phyloP scores from a whole-genome alignment of 1,284 basidiomycete genomes.

The Irpex lacteus region DNA sequence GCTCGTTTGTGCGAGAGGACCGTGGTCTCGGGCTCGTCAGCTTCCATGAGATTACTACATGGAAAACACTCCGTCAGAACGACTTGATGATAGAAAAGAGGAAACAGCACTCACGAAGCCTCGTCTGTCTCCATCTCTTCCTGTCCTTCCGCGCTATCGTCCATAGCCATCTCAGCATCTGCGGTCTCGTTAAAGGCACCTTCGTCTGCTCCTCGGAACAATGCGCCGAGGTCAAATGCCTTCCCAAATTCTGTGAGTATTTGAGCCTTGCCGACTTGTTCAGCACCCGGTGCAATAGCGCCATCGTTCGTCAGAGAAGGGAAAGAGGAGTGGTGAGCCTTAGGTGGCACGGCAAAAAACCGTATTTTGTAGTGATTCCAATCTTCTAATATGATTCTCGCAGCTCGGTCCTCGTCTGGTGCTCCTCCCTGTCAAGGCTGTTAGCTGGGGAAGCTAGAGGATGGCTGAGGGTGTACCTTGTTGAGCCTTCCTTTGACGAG shows the following conservation, averaged over 20 bases:
- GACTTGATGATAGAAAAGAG: neutral
- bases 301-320: conserved; percentile 47
- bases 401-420: conserved; percentile 83
- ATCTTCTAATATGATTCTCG: conserved; percentile 85
- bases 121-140: conserved; percentile 45
- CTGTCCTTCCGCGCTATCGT: conserved; percentile 27
- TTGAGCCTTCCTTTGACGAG: conserved; percentile 82
- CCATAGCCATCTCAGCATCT: conserved; percentile 35
- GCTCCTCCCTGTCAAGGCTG: conserved; percentile 65
- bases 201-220: conserved; percentile 70
- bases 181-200: conserved; percentile 52
- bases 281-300: conserved; percentile 61
- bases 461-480: conserved; percentile 47
- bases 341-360: conserved; percentile 81
- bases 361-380: conserved; percentile 98
- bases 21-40: conserved; percentile 2
- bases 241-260: conserved; percentile 65
- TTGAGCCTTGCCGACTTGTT: conserved; percentile 71
- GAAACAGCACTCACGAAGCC: conserved; percentile 39
- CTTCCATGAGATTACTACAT: conserved; percentile 4
- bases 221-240: conserved; percentile 71
- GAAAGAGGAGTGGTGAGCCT: conserved; percentile 71
- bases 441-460: too few species aligned
- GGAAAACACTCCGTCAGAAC: neutral
- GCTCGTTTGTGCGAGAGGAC: conserved; percentile 12